These are phyloP conservation scores for Tolypocladium inflatum DNA, from an alignment of 2,329 filamentous ascomycete genomes.

Conservation along the genomic window DNA sequence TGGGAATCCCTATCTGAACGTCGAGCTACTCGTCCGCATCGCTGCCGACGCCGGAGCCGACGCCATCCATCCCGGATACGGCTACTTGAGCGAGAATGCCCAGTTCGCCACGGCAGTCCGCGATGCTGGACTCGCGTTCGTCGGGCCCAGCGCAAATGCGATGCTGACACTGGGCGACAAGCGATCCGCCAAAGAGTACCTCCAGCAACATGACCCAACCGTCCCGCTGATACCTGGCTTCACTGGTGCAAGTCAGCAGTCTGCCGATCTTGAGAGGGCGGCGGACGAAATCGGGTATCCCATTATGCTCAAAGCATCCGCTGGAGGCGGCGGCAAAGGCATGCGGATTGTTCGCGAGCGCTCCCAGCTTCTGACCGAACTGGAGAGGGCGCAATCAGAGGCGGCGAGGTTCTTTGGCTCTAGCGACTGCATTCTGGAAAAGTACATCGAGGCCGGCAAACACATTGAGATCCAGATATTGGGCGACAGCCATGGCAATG, in stretches of 20 bases:
- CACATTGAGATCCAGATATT: constrained; percentile 37
- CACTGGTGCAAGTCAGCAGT: too few relatives aligned
- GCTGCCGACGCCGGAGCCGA: too few relatives aligned
- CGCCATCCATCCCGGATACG: constrained; percentile 7
- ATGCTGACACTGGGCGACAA: constrained; percentile 46
- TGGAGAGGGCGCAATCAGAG: too few relatives aligned
- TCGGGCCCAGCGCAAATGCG: constrained; percentile 42
- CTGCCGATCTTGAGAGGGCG: too few relatives aligned
- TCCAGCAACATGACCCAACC: too few relatives aligned
- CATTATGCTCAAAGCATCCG: constrained; percentile 32
- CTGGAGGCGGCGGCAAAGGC: constrained; percentile 32
- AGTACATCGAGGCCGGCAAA: constrained; percentile 24
- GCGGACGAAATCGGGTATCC: constrained; percentile 18
- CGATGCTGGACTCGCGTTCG: constrained; percentile 44
- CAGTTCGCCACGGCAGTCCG: constrained; percentile 45
- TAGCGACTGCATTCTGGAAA: constrained; percentile 15
- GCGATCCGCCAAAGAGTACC: not conserved
- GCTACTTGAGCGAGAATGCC: constrained; percentile 18
- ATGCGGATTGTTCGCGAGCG: constrained; percentile 16
- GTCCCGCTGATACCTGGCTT: too few relatives aligned
- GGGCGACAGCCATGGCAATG: constrained; percentile 27
- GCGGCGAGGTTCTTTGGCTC: too few relatives aligned
- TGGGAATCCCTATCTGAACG: too few relatives aligned
- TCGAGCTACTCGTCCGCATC: too few relatives aligned
- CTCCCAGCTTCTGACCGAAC: constrained; percentile 12